Base-by-base conservation (phyloP, 2,329 filamentous ascomycete species). In the Ceratocystis cacaofunesta region DNA sequence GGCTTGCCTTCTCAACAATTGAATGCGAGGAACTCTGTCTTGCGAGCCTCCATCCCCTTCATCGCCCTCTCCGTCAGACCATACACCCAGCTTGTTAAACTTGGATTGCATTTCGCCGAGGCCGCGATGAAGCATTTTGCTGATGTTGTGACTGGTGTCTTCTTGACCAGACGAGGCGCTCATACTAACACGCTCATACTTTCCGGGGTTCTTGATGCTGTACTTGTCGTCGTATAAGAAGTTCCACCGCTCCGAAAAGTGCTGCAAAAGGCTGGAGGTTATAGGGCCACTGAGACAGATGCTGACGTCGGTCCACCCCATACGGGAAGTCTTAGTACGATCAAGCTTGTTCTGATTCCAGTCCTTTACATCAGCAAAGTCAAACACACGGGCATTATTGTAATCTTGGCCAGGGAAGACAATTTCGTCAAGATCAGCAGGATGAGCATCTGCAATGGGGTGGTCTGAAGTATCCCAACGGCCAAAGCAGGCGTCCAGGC, bases 241-340 rank as follows among this genome's bases (percentile, higher is more conserved):
- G 76, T 96, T 96, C 90, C 92, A 96, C 70, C 91, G 80, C 72
- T 95, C 87, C 1, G 85, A 81, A 71, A 96, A 96, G 73, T 96
- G 90, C 4, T 82, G 81, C 41, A 85, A 79, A 41, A 96, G 78
- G 73, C 89, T 90, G 68, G 86, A 79, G 0, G 92, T 86, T 8
- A 90, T 87, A 0, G 86, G 85, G 0, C 91, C 91, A 15, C 80
- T 81, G 66, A 96, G 74, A 70, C 85, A 90, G 65, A 96, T 78
- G 10, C 88, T 86, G 67, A 96, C 83, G 74, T 96, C 92, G 15
- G 88, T 90, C 92, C 92, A 96, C 22, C 91, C 91, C 90, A 96
- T 96, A 67, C 92, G 83, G 1, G 89, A 90, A 74, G 80, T 89
- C 71, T 85, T 84, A 10, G 85, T 86, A 62, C 92, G 83, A 71